Conservation (phyloP, 345 rosid genomes). For the Stellera chamaejasme region DNA sequence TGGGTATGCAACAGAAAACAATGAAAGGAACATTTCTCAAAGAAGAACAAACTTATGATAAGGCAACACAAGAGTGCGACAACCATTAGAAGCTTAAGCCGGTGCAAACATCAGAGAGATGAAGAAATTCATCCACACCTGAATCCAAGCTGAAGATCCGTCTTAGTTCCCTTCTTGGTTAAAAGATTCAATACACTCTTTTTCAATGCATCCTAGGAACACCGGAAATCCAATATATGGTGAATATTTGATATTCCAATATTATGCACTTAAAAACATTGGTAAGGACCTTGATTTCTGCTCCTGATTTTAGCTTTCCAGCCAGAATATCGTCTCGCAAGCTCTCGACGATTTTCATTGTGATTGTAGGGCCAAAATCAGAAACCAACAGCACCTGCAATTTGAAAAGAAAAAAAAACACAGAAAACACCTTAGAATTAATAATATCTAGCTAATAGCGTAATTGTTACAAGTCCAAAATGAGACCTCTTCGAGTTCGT, state of each 20-base stretch:
- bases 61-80: not conserved
- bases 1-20: slow-evolving; percentile 18
- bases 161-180: slow-evolving; percentile 54
- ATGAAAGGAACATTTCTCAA: not conserved
- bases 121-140: slow-evolving; percentile 31
- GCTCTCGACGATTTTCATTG: slow-evolving; percentile 82
- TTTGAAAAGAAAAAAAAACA: not conserved
- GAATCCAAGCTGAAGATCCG: slow-evolving; percentile 83
- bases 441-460: not conserved
- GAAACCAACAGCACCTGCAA: slow-evolving; percentile 73
- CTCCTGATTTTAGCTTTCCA: slow-evolving; percentile 86
- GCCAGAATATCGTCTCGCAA: slow-evolving; percentile 68
- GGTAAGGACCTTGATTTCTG: slow-evolving; percentile 65
- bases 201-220: slow-evolving; percentile 72
- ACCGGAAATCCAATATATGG: slow-evolving; percentile 1
- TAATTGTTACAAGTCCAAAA: not conserved
- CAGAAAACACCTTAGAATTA: not conserved
- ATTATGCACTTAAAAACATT: not conserved
- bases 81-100: not conserved
- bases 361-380: slow-evolving; percentile 92
- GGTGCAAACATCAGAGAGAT: not conserved
- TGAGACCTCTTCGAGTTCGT: slow-evolving; percentile 85
- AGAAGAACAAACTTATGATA: not conserved
- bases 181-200: slow-evolving; percentile 65
- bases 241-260: not conserved